Evolutionary conservation across 257 asterid species (phyloP), one percentile per base, ranked within the genome.

Genomic region (Jasminum sambac): DNA sequence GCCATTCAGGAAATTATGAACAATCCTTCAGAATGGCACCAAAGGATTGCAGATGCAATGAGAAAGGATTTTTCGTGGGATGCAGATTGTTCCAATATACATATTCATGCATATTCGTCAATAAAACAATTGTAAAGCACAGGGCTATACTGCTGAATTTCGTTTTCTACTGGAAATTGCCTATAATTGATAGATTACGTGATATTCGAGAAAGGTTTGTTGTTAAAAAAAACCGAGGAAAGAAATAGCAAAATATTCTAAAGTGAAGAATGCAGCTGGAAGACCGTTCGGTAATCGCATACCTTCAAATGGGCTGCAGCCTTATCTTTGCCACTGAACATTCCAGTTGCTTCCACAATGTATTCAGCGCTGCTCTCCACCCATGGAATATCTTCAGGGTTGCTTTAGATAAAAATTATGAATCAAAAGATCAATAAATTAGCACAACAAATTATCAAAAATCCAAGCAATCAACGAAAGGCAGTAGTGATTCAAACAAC

Each of bases 11-110:
- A 87, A 83, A 75, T 89, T n/a, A 82, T 46, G 77, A 72, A 84
- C 62, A 75, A 87, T 55, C 88, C 86, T 11, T 78, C 83, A 13
- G 74, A 83, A 62, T 91, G 97, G 95, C 71, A 73, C 72, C 63
- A 44, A 39, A 84, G 82, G 82, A 84, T 87, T 21, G 57, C 46
- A 55, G 87, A 87, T 30, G 91, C 81, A 48, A 91, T 91, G 97
- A 48, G 41, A 17, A 80, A 69, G 83, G 95, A 89, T 64, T 85
- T 89, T 34, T 89, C 96, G 0, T 86, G 96, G 96, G 95, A 86
- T 64, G 80, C 92, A 16, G 90, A 87, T 68, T 85, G 90, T 72
- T 83, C 78, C 6, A 88, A 84, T 50, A 74, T 83, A 44, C 96
- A 89, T 78, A 19, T 84, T 72, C 78, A 85, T 26, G 90, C 95